phyloP scores from a whole-genome alignment of 1,284 basidiomycete genomes.

The Irpex sp. region DNA sequence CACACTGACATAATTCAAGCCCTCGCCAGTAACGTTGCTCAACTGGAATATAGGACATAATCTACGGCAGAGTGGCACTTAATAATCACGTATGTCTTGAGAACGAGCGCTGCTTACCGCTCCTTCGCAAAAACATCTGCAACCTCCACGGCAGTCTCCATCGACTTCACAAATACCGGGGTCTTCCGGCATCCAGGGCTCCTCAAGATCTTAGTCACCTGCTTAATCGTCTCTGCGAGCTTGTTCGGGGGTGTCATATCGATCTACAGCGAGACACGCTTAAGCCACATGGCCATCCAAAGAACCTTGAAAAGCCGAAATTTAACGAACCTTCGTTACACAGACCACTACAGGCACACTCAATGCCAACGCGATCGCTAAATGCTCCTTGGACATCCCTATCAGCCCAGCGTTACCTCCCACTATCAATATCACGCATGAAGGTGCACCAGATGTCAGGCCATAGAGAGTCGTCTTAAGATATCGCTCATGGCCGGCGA shows the following conservation, averaged over 20 bases:
- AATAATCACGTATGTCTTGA: background rate
- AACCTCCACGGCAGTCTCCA: constrained; percentile 77
- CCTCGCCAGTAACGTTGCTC: constrained; percentile 93
- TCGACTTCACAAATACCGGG: constrained; percentile 74
- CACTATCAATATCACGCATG: constrained; percentile 94
- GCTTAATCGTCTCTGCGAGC: constrained; percentile 86
- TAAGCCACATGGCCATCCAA: too few relatives aligned
- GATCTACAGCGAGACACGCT: constrained; percentile 46
- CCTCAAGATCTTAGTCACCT: constrained; percentile 90
- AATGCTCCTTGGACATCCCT: constrained; percentile 97
- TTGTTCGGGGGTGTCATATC: constrained; percentile 98
- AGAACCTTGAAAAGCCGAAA: too few relatives aligned
- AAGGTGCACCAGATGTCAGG: constrained; percentile 90
- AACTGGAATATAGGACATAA: constrained; percentile 92
- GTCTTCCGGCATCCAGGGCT: constrained; percentile 89
- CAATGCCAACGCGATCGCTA: constrained; percentile 91
- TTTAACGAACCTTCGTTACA: constrained; percentile 77
- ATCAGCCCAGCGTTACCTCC: constrained; percentile 95
- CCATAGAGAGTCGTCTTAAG: constrained; percentile 95
- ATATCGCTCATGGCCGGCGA: constrained; percentile 90
- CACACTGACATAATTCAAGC: constrained; percentile 67
- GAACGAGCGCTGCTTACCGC: constrained; percentile 38
- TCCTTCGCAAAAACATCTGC: constrained; percentile 70
- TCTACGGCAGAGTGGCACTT: constrained; percentile 33
- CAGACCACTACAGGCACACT: constrained; percentile 93